These are phyloP conservation scores for Cladosporium halotolerans DNA, from an alignment of 2,329 filamentous ascomycete species.

Conservation along the genomic window DNA sequence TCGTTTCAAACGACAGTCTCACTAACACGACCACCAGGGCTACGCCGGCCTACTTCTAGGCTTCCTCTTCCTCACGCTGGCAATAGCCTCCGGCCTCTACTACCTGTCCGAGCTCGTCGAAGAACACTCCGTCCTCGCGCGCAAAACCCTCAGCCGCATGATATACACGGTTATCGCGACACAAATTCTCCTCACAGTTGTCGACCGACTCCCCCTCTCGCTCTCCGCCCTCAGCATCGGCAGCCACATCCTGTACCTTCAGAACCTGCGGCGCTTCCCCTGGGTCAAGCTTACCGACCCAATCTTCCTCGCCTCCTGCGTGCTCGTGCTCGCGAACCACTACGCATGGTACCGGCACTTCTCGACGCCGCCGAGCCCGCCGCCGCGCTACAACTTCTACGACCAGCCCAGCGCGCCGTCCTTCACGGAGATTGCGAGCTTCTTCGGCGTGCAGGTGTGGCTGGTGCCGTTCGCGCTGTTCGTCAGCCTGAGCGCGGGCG, in stretches of 20 bases:
- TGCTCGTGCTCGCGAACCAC: slow-evolving; percentile 81
- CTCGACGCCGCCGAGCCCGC: slow-evolving; percentile 49
- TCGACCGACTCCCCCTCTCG: slow-evolving; percentile 79
- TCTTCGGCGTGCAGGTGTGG: slow-evolving; percentile 96
- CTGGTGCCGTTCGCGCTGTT: slow-evolving; percentile 92
- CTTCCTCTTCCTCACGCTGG: slow-evolving; percentile 89
- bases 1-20: neutral
- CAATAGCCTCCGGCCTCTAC: slow-evolving; percentile 96
- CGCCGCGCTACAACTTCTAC: slow-evolving; percentile 45
- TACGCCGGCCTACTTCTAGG: slow-evolving; percentile 81
- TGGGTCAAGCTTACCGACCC: slow-evolving; percentile 83
- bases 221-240: slow-evolving; percentile 68
- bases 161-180: slow-evolving; percentile 76
- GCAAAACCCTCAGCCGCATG: slow-evolving; percentile 74
- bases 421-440: slow-evolving; percentile 92
- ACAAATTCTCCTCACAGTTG: slow-evolving; percentile 66
- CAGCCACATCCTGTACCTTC: slow-evolving; percentile 79
- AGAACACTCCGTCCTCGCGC: slow-evolving; percentile 90
- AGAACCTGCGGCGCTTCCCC: slow-evolving; percentile 71
- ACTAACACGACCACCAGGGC: slow-evolving; percentile 43
- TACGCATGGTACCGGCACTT: slow-evolving; percentile 96
- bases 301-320: slow-evolving; percentile 76
- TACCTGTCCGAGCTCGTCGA: slow-evolving; percentile 97
- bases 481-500: slow-evolving; percentile 85
- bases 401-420: slow-evolving; percentile 55